A percentile compares a stretch with the other conserved stretches of the same genome.
phyloP scores from a whole-genome alignment of 2,329 filamentous ascomycete genomes.

The Incumbomyces delicatus region DNA sequence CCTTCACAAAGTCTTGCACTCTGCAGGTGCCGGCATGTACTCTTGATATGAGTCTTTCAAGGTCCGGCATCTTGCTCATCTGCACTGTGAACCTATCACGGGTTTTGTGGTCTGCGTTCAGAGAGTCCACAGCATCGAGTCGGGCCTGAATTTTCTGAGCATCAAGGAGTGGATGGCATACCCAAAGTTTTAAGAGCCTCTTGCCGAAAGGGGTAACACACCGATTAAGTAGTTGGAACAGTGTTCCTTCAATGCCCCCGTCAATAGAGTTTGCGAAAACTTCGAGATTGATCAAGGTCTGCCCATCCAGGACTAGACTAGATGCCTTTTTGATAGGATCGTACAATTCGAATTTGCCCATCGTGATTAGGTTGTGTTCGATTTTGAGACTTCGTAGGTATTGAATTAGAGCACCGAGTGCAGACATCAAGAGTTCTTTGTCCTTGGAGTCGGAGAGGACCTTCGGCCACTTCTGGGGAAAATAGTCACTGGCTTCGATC shows the following conservation, averaged over 20 bases:
- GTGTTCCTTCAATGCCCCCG: slow-evolving; percentile 70
- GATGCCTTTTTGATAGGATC: slow-evolving; percentile 84
- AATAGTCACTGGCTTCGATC: slow-evolving; percentile 71
- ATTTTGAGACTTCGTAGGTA: slow-evolving; percentile 83
- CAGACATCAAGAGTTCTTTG: slow-evolving; percentile 79
- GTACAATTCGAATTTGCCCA: slow-evolving; percentile 85
- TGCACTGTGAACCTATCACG: slow-evolving; percentile 83
- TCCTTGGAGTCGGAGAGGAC: slow-evolving; percentile 61
- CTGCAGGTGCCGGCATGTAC: slow-evolving; percentile 88
- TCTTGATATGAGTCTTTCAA: slow-evolving; percentile 87
- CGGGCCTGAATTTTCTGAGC: slow-evolving; percentile 82
- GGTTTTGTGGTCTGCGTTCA: slow-evolving; percentile 72
- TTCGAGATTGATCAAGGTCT: slow-evolving; percentile 96
- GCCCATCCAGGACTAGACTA: slow-evolving; percentile 84
- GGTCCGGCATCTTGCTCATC: slow-evolving; percentile 81
- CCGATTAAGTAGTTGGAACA: slow-evolving; percentile 83
- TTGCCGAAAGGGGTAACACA: slow-evolving; percentile 97
- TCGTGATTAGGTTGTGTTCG: slow-evolving; percentile 74
- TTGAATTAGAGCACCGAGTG: slow-evolving; percentile 76
- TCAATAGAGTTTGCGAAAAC: slow-evolving; percentile 90
- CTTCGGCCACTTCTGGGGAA: slow-evolving; percentile 69
- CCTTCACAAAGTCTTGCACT: slow-evolving; percentile 82
- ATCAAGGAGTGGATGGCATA: slow-evolving; percentile 88
- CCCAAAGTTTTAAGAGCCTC: slow-evolving; percentile 90
- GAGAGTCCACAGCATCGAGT: slow-evolving; percentile 83